Evolutionary conservation across 345 rosid genomes (phyloP).

Genomic region (Euphorbia peplus): DNA sequence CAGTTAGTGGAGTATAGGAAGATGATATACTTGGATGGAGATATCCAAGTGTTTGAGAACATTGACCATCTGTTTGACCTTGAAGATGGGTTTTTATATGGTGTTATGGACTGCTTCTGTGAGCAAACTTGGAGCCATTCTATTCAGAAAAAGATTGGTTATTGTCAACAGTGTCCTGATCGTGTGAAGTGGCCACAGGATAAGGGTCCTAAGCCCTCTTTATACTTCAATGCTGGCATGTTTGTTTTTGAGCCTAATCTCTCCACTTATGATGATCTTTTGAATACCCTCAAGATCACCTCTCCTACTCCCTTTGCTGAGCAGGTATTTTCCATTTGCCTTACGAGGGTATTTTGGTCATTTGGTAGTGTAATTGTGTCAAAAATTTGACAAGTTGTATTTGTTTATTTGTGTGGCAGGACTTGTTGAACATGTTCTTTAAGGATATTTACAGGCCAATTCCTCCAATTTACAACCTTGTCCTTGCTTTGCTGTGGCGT

Average conservation of each 20-base stretch:
- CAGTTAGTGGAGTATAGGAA: slow-evolving; percentile 18
- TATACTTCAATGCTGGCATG: slow-evolving; percentile 79
- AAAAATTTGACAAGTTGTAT: too few relatives aligned
- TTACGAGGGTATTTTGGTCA: neutral
- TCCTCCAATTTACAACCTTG: slow-evolving; percentile 64
- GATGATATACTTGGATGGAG: slow-evolving; percentile 20
- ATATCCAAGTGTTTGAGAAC: slow-evolving; percentile 15
- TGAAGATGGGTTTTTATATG: slow-evolving; percentile 12
- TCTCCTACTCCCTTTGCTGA: slow-evolving; percentile 70
- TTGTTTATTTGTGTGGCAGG: slow-evolving; percentile 32
- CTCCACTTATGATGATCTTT: slow-evolving; percentile 46
- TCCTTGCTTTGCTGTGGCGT: slow-evolving; percentile 46
- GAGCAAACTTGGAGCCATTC: slow-evolving; percentile 15
- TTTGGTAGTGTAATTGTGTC: neutral
- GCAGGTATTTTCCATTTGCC: slow-evolving; percentile 35
- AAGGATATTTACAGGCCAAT: slow-evolving; percentile 66
- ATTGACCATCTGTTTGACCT: slow-evolving; percentile 16
- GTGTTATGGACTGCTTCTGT: slow-evolving; percentile 16
- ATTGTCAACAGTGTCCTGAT: slow-evolving; percentile 15
- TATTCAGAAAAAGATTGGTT: slow-evolving; percentile 9
- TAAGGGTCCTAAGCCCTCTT: slow-evolving; percentile 55
- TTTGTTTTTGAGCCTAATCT: slow-evolving; percentile 64
- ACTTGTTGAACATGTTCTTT: slow-evolving; percentile 78
- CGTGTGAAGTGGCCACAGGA: slow-evolving; percentile 29
- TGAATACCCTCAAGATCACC: slow-evolving; percentile 41